Conservation (phyloP, 495 filamentous ascomycete species). For the Tuber magnatum region DNA sequence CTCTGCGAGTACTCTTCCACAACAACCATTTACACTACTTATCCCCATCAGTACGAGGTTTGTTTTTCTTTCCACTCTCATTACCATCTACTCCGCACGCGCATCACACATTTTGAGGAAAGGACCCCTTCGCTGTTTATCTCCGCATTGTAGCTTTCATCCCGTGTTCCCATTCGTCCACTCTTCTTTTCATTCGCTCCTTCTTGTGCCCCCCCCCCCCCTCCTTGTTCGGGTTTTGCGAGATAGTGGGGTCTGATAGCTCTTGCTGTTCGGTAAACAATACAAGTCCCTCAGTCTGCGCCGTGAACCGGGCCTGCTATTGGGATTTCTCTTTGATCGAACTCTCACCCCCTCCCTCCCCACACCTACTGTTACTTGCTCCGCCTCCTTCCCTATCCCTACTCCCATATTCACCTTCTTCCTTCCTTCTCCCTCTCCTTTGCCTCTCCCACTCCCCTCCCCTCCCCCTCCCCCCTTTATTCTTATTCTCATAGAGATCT, state of each 20-base stretch:
- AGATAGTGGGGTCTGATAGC: constrained; percentile 23
- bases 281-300: constrained; percentile 28
- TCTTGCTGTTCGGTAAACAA: constrained; percentile 23
- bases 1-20: not conserved
- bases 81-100: not conserved
- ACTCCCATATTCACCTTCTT: not conserved
- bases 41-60: constrained; percentile 1
- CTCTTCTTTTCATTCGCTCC: not conserved
- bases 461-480: constrained; percentile 8
- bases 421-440: not conserved
- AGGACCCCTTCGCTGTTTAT: not conserved
- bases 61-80: constrained; percentile 3
- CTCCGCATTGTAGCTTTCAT: not conserved
- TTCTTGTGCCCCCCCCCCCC: not conserved
- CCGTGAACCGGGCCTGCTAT: constrained; percentile 8
- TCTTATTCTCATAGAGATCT: constrained; percentile 12
- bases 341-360: constrained; percentile 16
- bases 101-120: not conserved
- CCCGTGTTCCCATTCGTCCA: not conserved
- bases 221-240: constrained; percentile 4
- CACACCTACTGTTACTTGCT: constrained; percentile 14
- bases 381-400: constrained; percentile 15
- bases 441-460: constrained; percentile 4
- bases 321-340: constrained; percentile 20
- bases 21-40: not conserved